Evolutionary conservation across 202 grass and related monocot species (phyloP).

Genomic region (Setaria viridis): DNA sequence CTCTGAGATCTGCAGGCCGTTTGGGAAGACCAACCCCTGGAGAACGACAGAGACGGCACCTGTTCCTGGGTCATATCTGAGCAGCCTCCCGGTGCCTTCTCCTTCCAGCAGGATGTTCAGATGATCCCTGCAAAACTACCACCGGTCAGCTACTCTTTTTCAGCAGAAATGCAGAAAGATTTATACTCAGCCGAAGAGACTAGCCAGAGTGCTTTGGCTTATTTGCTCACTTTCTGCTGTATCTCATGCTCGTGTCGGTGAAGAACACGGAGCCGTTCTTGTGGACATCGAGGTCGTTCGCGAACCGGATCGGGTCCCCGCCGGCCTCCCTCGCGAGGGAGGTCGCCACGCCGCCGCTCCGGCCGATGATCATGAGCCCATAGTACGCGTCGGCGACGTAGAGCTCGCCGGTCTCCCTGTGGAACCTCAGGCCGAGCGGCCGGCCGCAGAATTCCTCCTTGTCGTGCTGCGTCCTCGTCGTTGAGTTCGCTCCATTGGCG

Average conservation of each 20-base stretch:
- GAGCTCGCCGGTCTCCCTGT: slow-evolving; percentile 70
- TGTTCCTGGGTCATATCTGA: slow-evolving; percentile 73
- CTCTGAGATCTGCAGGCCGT: slow-evolving; percentile 89
- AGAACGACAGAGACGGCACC: slow-evolving; percentile 58
- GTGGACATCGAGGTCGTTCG: slow-evolving; percentile 93
- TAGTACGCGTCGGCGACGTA: slow-evolving; percentile 88
- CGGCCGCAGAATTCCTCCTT: slow-evolving; percentile 78
- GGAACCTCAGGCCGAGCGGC: slow-evolving; percentile 85
- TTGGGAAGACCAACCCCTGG: slow-evolving; percentile 77
- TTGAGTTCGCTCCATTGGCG: slow-evolving; percentile 66
- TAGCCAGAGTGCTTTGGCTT: not conserved
- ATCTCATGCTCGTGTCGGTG: slow-evolving; percentile 91
- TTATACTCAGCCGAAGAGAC: not conserved
- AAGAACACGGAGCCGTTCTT: slow-evolving; percentile 87
- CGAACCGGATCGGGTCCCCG: slow-evolving; percentile 70
- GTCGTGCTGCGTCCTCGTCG: slow-evolving; percentile 68
- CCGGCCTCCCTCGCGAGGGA: slow-evolving; percentile 61
- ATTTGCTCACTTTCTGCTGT: slow-evolving; percentile 71
- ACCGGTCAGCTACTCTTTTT: not conserved
- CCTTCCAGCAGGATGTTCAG: slow-evolving; percentile 83
- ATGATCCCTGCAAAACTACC: slow-evolving; percentile 63
- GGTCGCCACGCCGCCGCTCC: slow-evolving; percentile 66
- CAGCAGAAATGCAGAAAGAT: not conserved
- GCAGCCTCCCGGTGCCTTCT: slow-evolving; percentile 80
- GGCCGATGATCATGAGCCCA: slow-evolving; percentile 69